Conservation (phyloP, 2,329 filamentous ascomycete genomes). For the Hymenotorrendiella dingleyae region DNA sequence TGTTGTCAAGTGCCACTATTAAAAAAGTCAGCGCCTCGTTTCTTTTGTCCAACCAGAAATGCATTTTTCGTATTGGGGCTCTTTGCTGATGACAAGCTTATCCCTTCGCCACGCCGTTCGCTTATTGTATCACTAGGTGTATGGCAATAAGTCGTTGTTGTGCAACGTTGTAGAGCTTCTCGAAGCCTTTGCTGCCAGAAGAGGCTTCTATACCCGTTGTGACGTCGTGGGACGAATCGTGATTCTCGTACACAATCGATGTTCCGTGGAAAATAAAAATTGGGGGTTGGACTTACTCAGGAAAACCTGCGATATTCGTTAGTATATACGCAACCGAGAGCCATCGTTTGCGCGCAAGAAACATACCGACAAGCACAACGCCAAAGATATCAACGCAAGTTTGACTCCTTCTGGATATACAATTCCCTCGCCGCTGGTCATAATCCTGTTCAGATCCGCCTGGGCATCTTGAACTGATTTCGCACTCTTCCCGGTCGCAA, state of each 20-base stretch:
- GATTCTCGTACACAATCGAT: too few species aligned
- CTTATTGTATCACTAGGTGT: too few species aligned
- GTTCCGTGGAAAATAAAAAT: not conserved
- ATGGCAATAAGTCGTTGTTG: too few species aligned
- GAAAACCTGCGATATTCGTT: slow-evolving; percentile 11
- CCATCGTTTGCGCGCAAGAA: not conserved
- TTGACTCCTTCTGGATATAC: slow-evolving; percentile 29
- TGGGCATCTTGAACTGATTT: slow-evolving; percentile 13
- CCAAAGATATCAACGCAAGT: slow-evolving; percentile 23
- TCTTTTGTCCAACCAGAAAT: too few species aligned
- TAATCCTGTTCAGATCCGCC: slow-evolving; percentile 20
- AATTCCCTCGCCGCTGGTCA: slow-evolving; percentile 24
- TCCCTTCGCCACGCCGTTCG: too few species aligned
- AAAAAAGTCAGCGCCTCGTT: not conserved
- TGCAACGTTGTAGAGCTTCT: too few species aligned
- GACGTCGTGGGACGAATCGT: too few species aligned
- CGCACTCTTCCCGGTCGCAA: not conserved
- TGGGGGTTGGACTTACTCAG: slow-evolving; percentile 15
- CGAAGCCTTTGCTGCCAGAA: too few species aligned
- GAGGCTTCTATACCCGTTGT: too few species aligned
- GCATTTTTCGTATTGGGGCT: too few species aligned
- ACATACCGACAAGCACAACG: slow-evolving; percentile 25
- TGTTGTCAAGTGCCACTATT: slow-evolving; percentile 26
- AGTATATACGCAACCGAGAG: not conserved
- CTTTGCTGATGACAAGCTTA: too few species aligned